These are phyloP conservation scores for Anaeromyces robustus DNA, from an alignment of 192 early-diverging fungal genomes.

Conservation along the genomic window DNA sequence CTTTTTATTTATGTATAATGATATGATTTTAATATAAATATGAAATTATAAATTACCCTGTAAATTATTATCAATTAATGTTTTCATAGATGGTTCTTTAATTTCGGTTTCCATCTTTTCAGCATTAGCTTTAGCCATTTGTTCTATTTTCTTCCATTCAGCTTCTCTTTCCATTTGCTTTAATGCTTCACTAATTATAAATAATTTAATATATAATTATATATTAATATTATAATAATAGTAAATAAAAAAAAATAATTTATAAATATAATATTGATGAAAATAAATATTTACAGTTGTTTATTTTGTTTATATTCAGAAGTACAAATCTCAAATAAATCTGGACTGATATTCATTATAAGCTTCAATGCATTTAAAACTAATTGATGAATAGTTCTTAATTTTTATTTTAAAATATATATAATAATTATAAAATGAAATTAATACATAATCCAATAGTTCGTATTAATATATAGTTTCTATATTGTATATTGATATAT, in stretches of 20 bases:
- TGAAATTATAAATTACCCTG: background rate
- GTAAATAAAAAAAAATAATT: too few species aligned
- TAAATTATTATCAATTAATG: background rate
- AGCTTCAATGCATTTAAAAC: slow-evolving; percentile 95
- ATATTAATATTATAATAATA: too few species aligned
- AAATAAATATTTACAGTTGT: slow-evolving; percentile 47
- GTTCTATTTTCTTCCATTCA: slow-evolving; percentile 64
- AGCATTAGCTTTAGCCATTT: slow-evolving; percentile 22
- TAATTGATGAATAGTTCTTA: slow-evolving; percentile 84
- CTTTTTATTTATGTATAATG: too few species aligned
- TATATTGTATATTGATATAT: too few species aligned
- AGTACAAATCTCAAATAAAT: slow-evolving; percentile 91
- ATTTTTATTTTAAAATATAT: background rate
- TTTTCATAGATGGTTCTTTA: background rate
- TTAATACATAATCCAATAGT: too few species aligned
- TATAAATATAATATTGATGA: background rate
- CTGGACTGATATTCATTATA: slow-evolving; percentile 91
- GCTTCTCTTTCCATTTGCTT: slow-evolving; percentile 64
- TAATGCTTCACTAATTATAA: slow-evolving; percentile 50
- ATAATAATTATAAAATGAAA: background rate
- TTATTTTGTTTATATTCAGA: slow-evolving; percentile 80
- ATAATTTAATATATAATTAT: background rate
- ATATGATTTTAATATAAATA: too few species aligned
- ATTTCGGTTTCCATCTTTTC: slow-evolving; percentile 9
- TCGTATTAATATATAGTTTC: too few species aligned